Evolutionary conservation across 352 stramenopile genomes (phyloP).

Genomic region (Phytophthora brassicae): DNA sequence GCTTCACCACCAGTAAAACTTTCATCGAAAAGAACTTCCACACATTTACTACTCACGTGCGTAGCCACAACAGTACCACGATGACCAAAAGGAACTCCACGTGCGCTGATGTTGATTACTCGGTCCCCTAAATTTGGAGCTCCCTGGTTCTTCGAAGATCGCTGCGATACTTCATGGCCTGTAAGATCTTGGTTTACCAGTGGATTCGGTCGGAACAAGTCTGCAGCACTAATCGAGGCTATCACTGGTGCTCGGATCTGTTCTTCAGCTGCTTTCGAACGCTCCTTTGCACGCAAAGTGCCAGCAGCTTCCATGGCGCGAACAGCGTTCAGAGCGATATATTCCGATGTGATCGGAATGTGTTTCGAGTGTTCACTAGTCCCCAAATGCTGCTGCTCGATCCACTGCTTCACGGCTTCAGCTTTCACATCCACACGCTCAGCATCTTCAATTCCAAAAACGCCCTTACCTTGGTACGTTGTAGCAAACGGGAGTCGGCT

Average conservation of each 20-base stretch:
- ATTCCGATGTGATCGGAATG: constrained; percentile 91
- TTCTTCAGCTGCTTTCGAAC: constrained; percentile 44
- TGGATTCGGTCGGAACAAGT: constrained; percentile 76
- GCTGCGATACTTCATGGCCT: constrained; percentile 58
- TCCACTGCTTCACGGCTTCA: constrained; percentile 91
- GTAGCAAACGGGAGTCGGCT: constrained; percentile 85
- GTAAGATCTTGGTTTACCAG: constrained; percentile 83
- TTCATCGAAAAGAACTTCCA: constrained; percentile 97
- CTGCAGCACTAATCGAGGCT: constrained; percentile 40
- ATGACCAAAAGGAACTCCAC: constrained; percentile 95
- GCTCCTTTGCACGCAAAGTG: constrained; percentile 64
- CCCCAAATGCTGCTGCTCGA: constrained; percentile 90
- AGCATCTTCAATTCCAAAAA: constrained; percentile 81
- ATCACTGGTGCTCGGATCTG: constrained; percentile 44
- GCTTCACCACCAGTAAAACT: constrained; percentile 97
- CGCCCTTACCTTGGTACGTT: constrained; percentile 86
- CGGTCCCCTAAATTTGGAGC: constrained; percentile 94
- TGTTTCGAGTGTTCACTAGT: constrained; percentile 87
- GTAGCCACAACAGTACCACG: constrained; percentile 97
- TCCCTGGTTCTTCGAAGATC: constrained; percentile 60
- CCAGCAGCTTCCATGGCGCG: constrained; percentile 91
- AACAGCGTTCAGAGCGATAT: constrained; percentile 92
- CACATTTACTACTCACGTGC: constrained; percentile 95
- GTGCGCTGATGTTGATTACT: constrained; percentile 96
- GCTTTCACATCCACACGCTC: constrained; percentile 66